phyloP scores from a whole-genome alignment of 345 rosid species.

The Hirschfeldia incana region DNA sequence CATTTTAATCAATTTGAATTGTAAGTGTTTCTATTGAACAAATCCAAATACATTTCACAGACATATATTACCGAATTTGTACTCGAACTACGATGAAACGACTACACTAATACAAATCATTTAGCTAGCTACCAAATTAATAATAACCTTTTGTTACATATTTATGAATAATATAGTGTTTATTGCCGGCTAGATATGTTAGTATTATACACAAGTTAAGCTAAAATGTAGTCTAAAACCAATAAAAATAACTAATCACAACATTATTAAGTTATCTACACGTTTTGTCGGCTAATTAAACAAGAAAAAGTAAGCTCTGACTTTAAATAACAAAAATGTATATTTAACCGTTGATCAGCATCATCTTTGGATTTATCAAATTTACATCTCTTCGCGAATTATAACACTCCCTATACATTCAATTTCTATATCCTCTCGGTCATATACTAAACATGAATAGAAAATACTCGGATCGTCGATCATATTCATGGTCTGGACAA shows the following conservation, averaged over 20 bases:
- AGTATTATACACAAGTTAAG: neutral
- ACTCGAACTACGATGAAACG: neutral
- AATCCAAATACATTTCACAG: neutral
- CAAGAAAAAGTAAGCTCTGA: constrained; percentile 21
- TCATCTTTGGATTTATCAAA: neutral
- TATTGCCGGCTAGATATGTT: neutral
- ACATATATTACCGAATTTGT: neutral
- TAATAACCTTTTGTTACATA: too few species aligned
- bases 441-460: constrained; percentile 25
- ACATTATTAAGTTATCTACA: neutral
- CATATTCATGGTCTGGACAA: constrained; percentile 41
- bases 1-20: neutral
- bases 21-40: neutral
- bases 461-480: constrained; percentile 37
- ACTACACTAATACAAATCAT: neutral
- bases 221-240: neutral
- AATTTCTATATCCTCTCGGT: neutral
- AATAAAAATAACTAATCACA: constrained; percentile 3
- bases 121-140: neutral
- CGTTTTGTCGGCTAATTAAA: neutral
- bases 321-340: neutral
- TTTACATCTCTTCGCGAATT: neutral
- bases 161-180: neutral
- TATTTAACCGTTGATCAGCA: neutral
- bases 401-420: neutral